A percentile compares a stretch with the other conserved stretches of the same genome.
phyloP scores from a whole-genome alignment of 2,329 filamentous ascomycete genomes.

The Aureobasidium melanogenum region DNA sequence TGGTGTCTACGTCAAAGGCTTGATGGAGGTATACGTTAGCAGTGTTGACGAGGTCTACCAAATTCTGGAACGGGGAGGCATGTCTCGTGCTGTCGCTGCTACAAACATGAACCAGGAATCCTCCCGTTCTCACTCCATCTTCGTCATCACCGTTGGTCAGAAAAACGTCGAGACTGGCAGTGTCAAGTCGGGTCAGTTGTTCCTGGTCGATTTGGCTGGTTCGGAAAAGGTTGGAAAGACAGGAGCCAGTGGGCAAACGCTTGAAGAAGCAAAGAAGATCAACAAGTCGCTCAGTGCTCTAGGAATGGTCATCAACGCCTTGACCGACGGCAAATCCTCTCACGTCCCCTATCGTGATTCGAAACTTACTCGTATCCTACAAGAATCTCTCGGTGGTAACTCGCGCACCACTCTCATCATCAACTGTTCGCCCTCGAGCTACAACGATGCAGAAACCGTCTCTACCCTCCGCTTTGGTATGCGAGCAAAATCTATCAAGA shows the following conservation, averaged over 20 bases:
- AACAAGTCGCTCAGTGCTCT: conserved; percentile 98
- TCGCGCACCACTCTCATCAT: conserved; percentile 97
- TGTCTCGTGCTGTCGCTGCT: conserved; percentile 80
- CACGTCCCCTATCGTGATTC: conserved; percentile 97
- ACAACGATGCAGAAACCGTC: conserved; percentile 92
- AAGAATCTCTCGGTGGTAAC: conserved; percentile 96
- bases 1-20: conserved; percentile 92
- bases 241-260: conserved; percentile 88
- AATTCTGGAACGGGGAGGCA: conserved; percentile 87
- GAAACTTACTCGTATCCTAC: conserved; percentile 91
- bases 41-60: conserved; percentile 94
- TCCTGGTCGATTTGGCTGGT: conserved; percentile 95
- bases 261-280: conserved; percentile 99
- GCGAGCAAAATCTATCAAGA: conserved; percentile 97
- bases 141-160: conserved; percentile 92
- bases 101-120: conserved; percentile 99
- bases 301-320: conserved; percentile 96
- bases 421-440: conserved; percentile 97
- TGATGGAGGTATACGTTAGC: conserved; percentile 90
- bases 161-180: conserved; percentile 97
- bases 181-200: conserved; percentile 90
- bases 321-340: conserved; percentile 94
- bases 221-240: conserved; percentile 99
- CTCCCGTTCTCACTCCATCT: conserved; percentile 95
- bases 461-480: conserved; percentile 91